Conservation (phyloP, 148 eudicot genomes). For the Heliosperma pusillum region DNA sequence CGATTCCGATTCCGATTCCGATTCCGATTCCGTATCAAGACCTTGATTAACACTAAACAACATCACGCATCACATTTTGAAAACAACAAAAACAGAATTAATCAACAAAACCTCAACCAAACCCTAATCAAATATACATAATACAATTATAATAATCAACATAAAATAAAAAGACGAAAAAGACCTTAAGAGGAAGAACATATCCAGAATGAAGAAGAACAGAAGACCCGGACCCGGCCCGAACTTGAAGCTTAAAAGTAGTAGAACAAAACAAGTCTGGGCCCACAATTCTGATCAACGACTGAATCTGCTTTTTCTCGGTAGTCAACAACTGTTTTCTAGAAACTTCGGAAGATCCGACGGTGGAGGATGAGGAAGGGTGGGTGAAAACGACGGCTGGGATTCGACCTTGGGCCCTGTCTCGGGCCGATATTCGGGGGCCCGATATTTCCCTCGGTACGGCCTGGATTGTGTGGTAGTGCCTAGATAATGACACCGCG, state of each 20-base stretch:
- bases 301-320: slow-evolving; percentile 77
- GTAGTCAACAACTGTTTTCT: slow-evolving; percentile 61
- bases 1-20: no score
- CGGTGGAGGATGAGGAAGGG: slow-evolving; percentile 9
- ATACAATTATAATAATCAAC: background rate
- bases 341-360: no score
- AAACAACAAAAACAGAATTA: background rate
- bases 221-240: slow-evolving; percentile 90
- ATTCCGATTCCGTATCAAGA: no score
- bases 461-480: slow-evolving; percentile 84
- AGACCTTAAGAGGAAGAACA: slow-evolving; percentile 76
- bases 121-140: background rate
- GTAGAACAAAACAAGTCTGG: slow-evolving; percentile 75
- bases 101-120: no score
- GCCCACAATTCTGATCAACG: slow-evolving; percentile 47
- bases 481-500: slow-evolving; percentile 20
- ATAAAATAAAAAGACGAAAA: background rate
- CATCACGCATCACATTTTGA: background rate
- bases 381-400: slow-evolving; percentile 72
- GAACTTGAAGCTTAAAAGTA: slow-evolving; percentile 64
- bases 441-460: slow-evolving; percentile 74
- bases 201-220: slow-evolving; percentile 51
- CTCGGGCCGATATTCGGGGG: slow-evolving; percentile 47
- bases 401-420: slow-evolving; percentile 77
- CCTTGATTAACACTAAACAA: no score